Evolutionary conservation across 148 eudicot genomes (phyloP).

Genomic region (Spergularia bocconei): DNA sequence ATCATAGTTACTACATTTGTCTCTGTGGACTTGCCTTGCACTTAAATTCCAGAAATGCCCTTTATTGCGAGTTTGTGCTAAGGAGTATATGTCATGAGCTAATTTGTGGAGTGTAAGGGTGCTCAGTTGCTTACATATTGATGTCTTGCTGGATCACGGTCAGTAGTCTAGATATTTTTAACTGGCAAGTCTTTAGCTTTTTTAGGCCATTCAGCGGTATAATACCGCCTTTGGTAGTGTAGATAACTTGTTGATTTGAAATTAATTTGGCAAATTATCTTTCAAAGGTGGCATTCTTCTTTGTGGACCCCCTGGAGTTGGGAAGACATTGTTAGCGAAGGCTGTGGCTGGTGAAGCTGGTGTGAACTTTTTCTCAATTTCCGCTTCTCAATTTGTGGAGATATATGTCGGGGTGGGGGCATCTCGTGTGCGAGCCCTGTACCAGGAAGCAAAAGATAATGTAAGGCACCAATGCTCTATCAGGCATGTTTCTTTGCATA

Average conservation of each 20-base stretch:
- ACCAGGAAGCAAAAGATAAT: constrained; percentile 88
- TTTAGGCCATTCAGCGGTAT: background rate
- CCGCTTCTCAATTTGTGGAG: constrained; percentile 97
- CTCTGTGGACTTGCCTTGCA: background rate
- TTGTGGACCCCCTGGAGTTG: constrained; percentile 98
- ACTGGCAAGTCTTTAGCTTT: background rate
- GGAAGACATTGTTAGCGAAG: constrained; percentile 90
- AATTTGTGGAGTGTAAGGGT: background rate
- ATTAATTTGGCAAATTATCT: constrained; percentile 11
- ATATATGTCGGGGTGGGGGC: constrained; percentile 99
- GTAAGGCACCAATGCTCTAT: constrained; percentile 37
- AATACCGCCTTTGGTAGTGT: constrained; percentile 2
- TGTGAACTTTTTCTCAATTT: constrained; percentile 91
- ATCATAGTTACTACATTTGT: background rate
- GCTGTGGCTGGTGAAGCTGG: constrained; percentile 99
- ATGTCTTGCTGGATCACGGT: background rate
- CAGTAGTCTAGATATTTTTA: background rate
- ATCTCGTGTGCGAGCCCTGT: constrained; percentile 91
- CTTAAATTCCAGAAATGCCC: background rate
- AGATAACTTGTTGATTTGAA: background rate
- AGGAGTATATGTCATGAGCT: background rate
- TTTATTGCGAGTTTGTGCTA: background rate
- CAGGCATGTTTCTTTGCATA: background rate
- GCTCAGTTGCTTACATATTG: constrained; percentile 1
- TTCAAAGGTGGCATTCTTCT: constrained; percentile 90